phyloP scores from a whole-genome alignment of 2,329 filamentous ascomycete genomes.

The Aspergillus unguis region DNA sequence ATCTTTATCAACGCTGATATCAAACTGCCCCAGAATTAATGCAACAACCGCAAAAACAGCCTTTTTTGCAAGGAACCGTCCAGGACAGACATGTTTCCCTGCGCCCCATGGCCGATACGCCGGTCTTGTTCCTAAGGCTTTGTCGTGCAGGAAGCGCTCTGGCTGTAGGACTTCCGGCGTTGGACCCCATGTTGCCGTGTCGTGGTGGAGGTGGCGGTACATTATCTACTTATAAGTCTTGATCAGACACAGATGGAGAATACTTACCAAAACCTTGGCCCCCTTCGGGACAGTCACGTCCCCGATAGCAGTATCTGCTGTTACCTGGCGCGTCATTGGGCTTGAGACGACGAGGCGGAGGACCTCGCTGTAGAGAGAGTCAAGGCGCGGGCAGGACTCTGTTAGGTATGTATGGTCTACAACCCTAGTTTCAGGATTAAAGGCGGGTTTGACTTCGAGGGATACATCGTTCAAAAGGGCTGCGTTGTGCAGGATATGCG shows the following conservation, averaged over 20 bases:
- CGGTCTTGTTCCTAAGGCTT: not conserved
- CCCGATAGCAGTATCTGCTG: not conserved
- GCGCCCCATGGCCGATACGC: conserved; percentile 7
- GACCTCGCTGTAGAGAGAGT: conserved; percentile 7
- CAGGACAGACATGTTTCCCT: conserved; percentile 4
- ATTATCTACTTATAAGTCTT: not conserved
- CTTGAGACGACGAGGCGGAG: conserved; percentile 1
- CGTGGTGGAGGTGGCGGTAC: conserved; percentile 7
- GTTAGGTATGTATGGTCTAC: not conserved
- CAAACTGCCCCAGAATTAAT: not conserved
- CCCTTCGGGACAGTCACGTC: not conserved
- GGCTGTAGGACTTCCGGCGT: conserved; percentile 4
- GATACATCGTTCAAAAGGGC: not conserved
- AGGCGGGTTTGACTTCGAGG: not conserved
- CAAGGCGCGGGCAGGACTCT: conserved; percentile 1
- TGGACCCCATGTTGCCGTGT: conserved; percentile 1
- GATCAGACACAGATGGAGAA: not conserved
- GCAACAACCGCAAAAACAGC: conserved; percentile 4
- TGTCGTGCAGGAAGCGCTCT: conserved; percentile 2
- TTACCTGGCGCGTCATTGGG: conserved; percentile 3
- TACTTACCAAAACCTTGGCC: not conserved
- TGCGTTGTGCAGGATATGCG: not conserved
- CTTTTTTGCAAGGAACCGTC: conserved; percentile 2
- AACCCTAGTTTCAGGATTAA: not conserved
- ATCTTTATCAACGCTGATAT: not conserved